A percentile compares a stretch with the other conserved stretches of the same genome.
These are phyloP conservation scores for Leptographium wingfieldii DNA, from an alignment of 2,329 filamentous ascomycete genomes.

Conservation along the genomic window DNA sequence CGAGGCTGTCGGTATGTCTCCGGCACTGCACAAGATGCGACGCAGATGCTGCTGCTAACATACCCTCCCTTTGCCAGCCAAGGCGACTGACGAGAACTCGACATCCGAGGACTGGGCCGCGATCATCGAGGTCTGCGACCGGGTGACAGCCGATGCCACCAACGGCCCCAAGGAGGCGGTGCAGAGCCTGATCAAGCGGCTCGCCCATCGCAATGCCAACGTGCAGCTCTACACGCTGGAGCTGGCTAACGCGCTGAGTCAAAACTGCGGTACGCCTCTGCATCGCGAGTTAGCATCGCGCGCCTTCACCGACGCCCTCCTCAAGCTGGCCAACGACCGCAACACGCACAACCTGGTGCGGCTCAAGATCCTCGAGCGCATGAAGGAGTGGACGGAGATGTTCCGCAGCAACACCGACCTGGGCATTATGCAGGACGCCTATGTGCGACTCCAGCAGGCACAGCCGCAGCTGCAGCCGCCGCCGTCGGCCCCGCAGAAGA, in stretches of 20 bases:
- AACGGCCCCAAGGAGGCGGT: slow-evolving; percentile 70
- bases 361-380: slow-evolving; percentile 89
- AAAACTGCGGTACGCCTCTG: slow-evolving; percentile 79
- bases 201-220: slow-evolving; percentile 89
- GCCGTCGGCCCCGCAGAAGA: slow-evolving; percentile 88
- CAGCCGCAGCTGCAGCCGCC: slow-evolving; percentile 75
- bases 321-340: slow-evolving; percentile 82
- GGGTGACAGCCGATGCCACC: slow-evolving; percentile 35
- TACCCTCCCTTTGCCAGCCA: slow-evolving; percentile 28
- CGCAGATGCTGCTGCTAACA: background rate
- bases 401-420: slow-evolving; percentile 80
- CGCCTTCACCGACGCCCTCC: slow-evolving; percentile 85
- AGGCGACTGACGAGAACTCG: slow-evolving; percentile 94
- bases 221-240: slow-evolving; percentile 92
- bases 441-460: slow-evolving; percentile 67
- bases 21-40: background rate
- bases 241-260: slow-evolving; percentile 81
- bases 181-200: slow-evolving; percentile 78
- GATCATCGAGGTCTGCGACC: slow-evolving; percentile 52
- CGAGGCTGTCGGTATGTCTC: slow-evolving; percentile 42
- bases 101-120: slow-evolving; percentile 65
- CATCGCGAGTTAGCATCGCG: slow-evolving; percentile 84
- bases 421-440: slow-evolving; percentile 95
- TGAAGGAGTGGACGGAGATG: slow-evolving; percentile 95
- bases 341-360: slow-evolving; percentile 97